Conservation (phyloP, 495 filamentous ascomycete species). For the Tuber melanosporum region DNA sequence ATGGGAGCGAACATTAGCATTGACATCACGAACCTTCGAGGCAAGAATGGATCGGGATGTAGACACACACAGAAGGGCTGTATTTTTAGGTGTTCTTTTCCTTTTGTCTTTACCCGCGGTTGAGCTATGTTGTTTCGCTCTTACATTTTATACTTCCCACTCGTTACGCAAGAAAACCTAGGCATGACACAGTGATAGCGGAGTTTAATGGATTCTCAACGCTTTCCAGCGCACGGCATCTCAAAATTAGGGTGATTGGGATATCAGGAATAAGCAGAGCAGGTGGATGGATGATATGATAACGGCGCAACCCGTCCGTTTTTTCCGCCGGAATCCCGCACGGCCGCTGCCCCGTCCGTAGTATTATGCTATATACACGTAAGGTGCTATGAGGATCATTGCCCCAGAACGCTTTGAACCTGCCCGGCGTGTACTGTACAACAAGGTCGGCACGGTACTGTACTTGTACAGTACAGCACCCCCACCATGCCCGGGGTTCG, state of each 20-base stretch:
- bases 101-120: not conserved
- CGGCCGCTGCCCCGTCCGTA: too few species aligned
- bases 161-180: not conserved
- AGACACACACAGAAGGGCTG: not conserved
- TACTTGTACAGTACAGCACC: too few species aligned
- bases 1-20: conserved; percentile 43
- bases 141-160: not conserved
- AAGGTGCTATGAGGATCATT: too few species aligned
- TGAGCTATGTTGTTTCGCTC: too few species aligned
- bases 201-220: not conserved
- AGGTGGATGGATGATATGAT: not conserved
- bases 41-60: not conserved
- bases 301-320: not conserved
- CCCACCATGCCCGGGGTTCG: too few species aligned
- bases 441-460: too few species aligned
- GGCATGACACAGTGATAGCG: not conserved
- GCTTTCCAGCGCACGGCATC: not conserved
- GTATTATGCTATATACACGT: too few species aligned
- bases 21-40: not conserved
- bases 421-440: too few species aligned
- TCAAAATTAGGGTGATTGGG: not conserved
- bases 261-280: not conserved
- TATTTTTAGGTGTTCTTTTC: not conserved
- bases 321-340: too few species aligned
- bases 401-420: too few species aligned